Base-by-base conservation (phyloP, 306 rosid genomes). In the Corylus avellana region DNA sequence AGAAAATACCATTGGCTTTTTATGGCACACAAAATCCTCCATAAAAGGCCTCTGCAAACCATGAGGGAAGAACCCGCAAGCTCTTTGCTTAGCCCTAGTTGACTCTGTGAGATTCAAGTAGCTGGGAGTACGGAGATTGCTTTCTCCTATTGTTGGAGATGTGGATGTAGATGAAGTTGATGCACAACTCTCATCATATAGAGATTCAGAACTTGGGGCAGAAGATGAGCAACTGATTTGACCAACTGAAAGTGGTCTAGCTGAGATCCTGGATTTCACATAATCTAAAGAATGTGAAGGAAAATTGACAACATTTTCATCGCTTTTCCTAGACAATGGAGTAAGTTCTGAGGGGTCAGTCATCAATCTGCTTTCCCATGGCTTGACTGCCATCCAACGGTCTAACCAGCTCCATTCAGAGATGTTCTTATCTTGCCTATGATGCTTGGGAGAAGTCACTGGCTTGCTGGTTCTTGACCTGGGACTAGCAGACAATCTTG, bases 51-150 rank as follows among this genome's bases (percentile, higher is more conserved):
- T 87, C 81, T 84, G 84, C n/a, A 73, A 68, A 75, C 83, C 84
- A 7, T 54, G 82, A 3, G 90, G 88, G 76, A 85, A 77, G 80
- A 66, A 73, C 76, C 84, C 72, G 59, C 76, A 82, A 77, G 80
- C 62, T 83, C 88, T 84, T 82, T 83, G 85, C 84, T 91, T 95
- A 32, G 92, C 92, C 77, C 83, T 91, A 4, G 78, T 88, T 20
- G 97, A 95, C 27, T 77, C 81, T 74, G 98, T 92, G 77, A 89
- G 80, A 80, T 78, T 85, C 89, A 88, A 87, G 85, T 92, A 95
- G 80, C 87, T 87, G 17, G 92, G 92, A 54, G 82, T 88, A 18
- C 51, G 29, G 27, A 68, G 29, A 16, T 37, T 80, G 20, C 67
- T 78, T 69, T 88, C 85, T 61, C 79, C 88, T 17, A 22, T 47